phyloP scores from a whole-genome alignment of 1,284 basidiomycete genomes.

The Trichosporon faecale region DNA sequence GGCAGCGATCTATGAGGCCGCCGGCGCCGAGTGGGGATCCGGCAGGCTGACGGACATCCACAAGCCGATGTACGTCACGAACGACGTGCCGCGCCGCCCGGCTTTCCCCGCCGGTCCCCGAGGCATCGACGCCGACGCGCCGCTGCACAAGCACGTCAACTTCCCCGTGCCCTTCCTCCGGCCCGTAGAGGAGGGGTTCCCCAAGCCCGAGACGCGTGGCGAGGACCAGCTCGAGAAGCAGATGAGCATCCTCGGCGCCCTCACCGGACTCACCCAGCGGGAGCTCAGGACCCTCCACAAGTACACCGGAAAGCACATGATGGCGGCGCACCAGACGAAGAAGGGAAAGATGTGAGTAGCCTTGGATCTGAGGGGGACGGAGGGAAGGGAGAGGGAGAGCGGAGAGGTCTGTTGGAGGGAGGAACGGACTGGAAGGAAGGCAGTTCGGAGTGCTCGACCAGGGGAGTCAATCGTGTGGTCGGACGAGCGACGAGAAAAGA shows the following conservation, averaged over 20 bases:
- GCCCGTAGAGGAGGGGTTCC: not conserved
- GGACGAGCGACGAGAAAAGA: not conserved
- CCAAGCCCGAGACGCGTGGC: constrained; percentile 28
- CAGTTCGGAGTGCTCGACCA: too few relatives aligned
- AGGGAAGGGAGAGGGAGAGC: not conserved
- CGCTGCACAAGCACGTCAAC: constrained; percentile 41
- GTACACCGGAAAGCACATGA: constrained; percentile 38
- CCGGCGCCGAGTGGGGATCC: not conserved
- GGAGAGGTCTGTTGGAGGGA: not conserved
- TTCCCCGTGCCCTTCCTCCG: constrained; percentile 32
- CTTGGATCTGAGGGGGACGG: not conserved
- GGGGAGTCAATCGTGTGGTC: too few relatives aligned
- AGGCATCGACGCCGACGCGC: constrained; percentile 20
- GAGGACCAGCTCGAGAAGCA: constrained; percentile 30
- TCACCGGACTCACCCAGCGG: constrained; percentile 30
- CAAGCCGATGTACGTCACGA: not conserved
- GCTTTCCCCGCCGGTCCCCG: constrained; percentile 21
- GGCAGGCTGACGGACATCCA: constrained; percentile 8
- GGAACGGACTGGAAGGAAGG: not conserved
- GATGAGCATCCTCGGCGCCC: constrained; percentile 30
- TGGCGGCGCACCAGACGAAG: constrained; percentile 52
- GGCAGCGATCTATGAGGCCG: not conserved
- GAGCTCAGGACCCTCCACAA: constrained; percentile 41
- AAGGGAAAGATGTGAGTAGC: constrained; percentile 51
- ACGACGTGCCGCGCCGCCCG: constrained; percentile 32